phyloP scores from a whole-genome alignment of 768 basidiomycete species.

The Xerocomellus dryophilus region DNA sequence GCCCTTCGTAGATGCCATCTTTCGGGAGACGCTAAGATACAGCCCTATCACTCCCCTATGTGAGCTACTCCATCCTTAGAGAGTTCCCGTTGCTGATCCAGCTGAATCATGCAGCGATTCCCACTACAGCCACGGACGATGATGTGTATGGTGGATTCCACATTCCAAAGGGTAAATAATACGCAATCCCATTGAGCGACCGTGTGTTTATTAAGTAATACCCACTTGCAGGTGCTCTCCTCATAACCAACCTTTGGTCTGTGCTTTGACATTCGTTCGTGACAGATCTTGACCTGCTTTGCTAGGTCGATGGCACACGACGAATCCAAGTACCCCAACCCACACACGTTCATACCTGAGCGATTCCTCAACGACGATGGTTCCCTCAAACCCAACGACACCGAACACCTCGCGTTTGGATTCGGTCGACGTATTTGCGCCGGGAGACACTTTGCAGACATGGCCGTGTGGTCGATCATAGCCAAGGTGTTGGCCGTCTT shows the following conservation, averaged over 20 bases:
- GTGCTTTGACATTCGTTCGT: neutral
- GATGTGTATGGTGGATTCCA: constrained; percentile 43
- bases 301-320: too few species aligned
- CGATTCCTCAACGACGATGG: too few species aligned
- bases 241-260: constrained; percentile 11
- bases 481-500: constrained; percentile 14
- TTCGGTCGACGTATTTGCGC: constrained; percentile 27
- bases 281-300: neutral
- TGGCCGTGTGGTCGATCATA: constrained; percentile 16
- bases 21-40: constrained; percentile 1
- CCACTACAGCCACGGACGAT: constrained; percentile 33
- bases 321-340: too few species aligned
- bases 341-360: too few species aligned
- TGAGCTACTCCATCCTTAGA: neutral
- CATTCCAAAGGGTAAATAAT: constrained; percentile 40
- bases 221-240: neutral
- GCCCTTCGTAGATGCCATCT: constrained; percentile 11
- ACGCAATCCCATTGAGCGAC: fast-evolving
- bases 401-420: constrained; percentile 15
- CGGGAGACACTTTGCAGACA: constrained; percentile 22
- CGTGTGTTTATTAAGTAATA: neutral
- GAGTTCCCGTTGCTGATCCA: neutral
- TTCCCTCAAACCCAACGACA: too few species aligned
- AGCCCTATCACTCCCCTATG: neutral
- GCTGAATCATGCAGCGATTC: constrained; percentile 13